Base-by-base conservation (phyloP, 495 filamentous ascomycete genomes). In the Penicillium bovifimosum region DNA sequence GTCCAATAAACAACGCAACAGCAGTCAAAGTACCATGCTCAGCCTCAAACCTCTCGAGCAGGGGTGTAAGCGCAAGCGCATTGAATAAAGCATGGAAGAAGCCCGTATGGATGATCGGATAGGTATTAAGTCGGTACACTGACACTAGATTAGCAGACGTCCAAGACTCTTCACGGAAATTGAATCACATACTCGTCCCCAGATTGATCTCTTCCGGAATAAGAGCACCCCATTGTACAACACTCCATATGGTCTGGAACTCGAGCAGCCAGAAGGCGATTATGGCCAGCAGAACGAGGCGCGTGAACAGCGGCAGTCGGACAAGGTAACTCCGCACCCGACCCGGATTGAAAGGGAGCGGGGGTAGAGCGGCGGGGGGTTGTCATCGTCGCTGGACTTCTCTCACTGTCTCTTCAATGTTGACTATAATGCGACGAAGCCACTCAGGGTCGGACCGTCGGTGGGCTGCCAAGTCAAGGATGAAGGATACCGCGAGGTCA, bases 121-220 rank as follows among this genome's bases (percentile, higher is more conserved):
- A 98, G 9, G 91, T 95, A 62, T 96, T 96, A 14, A 91, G 76
- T 53, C 93, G 87, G 67, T 97, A 89, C 79, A 95, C 92, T 96
- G 67, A 42, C 39, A 34, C n/a, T 14, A 27, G 14, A 32, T 60
- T 32, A 62, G 55, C 33, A 31, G 26, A 32, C 9, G 17, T 34
- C 29, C 41, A 32, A 33, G 29, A 34, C n/a, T 17, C 32, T 34
- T 17, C 18, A 32, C 20, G 20, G 20, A 13, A 24, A 20, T 14
- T 35, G 36, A 18, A 40, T 0, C 34, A 82, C 88, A 52, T 79
- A 97, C 92, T 84, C n/a, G 84, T 84, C 18, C 74, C 68, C 20
- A 96, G 60, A 34, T 76, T 74, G 60, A 92, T 77, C 70, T 91
- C 78, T 52, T 85, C 71, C 36, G 93, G 93, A 54, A 85, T 83